These are phyloP conservation scores for Neltuma alba DNA, from an alignment of 306 rosid species.

Conservation along the genomic window DNA sequence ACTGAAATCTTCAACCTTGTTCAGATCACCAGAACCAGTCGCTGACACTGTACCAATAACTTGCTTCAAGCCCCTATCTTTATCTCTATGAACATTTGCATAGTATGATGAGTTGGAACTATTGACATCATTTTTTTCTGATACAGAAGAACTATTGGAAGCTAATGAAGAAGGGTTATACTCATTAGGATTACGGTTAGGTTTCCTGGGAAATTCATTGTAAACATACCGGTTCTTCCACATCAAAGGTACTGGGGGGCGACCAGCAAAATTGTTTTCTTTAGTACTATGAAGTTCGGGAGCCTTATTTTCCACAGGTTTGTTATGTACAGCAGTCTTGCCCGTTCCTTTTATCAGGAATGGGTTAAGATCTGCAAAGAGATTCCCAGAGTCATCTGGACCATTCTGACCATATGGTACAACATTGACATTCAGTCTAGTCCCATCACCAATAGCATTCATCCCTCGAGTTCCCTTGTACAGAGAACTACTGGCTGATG, in stretches of 20 bases:
- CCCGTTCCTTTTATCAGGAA: conserved; percentile 90
- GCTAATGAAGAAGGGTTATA: conserved; percentile 58
- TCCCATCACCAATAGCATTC: conserved; percentile 69
- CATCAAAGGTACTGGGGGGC: conserved; percentile 67
- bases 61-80: conserved; percentile 39
- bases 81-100: conserved; percentile 43
- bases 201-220: conserved; percentile 75
- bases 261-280: conserved; percentile 59
- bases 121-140: conserved; percentile 56
- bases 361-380: conserved; percentile 92
- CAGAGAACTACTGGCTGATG: conserved; percentile 56
- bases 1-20: conserved; percentile 47
- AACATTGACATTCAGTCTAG: conserved; percentile 78
- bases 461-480: conserved; percentile 76
- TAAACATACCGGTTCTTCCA: conserved; percentile 80
- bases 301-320: conserved; percentile 62
- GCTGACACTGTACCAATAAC: conserved; percentile 41
- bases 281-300: conserved; percentile 60
- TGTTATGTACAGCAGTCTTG: conserved; percentile 63
- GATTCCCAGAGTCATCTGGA: conserved; percentile 68
- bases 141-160: conserved; percentile 55
- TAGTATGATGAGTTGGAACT: conserved; percentile 48
- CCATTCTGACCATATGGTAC: conserved; percentile 74
- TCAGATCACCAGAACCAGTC: conserved; percentile 37
- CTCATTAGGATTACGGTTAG: conserved; percentile 63